Evolutionary conservation across 148 eudicot species (phyloP), one percentile per base, ranked within the genome.

Genomic region (Dianthus caryophyllus): DNA sequence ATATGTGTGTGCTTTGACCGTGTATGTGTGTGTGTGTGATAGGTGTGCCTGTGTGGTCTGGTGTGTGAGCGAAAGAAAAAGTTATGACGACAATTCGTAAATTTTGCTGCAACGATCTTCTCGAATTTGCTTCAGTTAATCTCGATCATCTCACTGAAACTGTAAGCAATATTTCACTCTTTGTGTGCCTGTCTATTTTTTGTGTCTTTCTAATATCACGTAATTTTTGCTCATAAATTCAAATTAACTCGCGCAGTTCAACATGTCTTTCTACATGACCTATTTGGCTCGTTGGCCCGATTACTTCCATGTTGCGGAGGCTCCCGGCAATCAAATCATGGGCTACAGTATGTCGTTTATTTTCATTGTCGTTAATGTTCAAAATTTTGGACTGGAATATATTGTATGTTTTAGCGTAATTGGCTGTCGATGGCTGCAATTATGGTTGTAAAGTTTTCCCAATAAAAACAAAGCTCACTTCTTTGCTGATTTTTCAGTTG

Each of bases 261-360:
- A 94, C 72, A 90, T 94, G 98, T 90, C 98, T 18, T 94, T 94
- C 73, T 94, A 94, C 75, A 90, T 94, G 98, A 94, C 97, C 22
- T 94, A 94, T 74, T 71, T 90, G 76, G 97, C 98, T 9, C 77
- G 97, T 63, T 94, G 98, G 98, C 97, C 98, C 0, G 97, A 90
- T 74, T 94, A 90, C 68, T 87, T 90, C 68, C 97, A 90, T 70
- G 97, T 88, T 7, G 98, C 98, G 14, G 90, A 94, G 81, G 97
- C 86, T 76, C 98, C 98, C 4, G 88, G 90, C 33, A 77, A 78
- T 70, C 88, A 79, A 65, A 72, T 84, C n/a, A 90, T 94, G 98
- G 98, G 98, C 41, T 90, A 90, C 79, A 94, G 98, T 94, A 80
- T 60, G 87, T 59, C 61, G 60, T 15, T 4, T 31, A 61, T 65